Percentiles rank a stretch among this genome's conserved stretches.
Evolutionary conservation across 345 rosid genomes (phyloP).

Genomic region (Pugionium cornutum): DNA sequence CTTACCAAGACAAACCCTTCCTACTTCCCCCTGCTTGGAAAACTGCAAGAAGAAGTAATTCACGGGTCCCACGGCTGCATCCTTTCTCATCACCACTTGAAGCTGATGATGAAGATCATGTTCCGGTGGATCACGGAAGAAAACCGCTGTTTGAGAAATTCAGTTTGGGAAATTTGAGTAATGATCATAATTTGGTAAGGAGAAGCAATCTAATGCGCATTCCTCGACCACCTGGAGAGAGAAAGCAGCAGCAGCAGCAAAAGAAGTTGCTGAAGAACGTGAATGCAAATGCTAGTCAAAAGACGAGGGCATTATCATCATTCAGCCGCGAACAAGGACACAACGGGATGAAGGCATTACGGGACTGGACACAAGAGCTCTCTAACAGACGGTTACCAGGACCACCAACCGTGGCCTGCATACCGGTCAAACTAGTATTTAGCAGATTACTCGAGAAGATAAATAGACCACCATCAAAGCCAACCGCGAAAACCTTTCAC

Average conservation of each 20-base stretch:
- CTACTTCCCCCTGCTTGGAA: constrained; percentile 78
- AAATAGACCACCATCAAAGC: constrained; percentile 85
- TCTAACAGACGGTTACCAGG: constrained; percentile 62
- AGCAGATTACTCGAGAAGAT: constrained; percentile 99
- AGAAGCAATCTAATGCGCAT: constrained; percentile 46
- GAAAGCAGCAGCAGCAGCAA: constrained; percentile 48
- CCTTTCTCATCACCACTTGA: constrained; percentile 49
- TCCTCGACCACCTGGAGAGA: constrained; percentile 49
- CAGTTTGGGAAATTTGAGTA: constrained; percentile 41
- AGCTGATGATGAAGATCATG: constrained; percentile 45
- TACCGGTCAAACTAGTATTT: constrained; percentile 92
- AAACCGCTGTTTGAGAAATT: constrained; percentile 43
- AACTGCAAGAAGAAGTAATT: constrained; percentile 87
- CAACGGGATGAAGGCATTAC: constrained; percentile 39
- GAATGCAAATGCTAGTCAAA: constrained; percentile 63
- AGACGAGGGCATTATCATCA: constrained; percentile 83
- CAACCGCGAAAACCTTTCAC: constrained; percentile 48
- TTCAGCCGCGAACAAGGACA: constrained; percentile 59
- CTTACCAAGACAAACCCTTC: constrained; percentile 51
- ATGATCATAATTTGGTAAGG: constrained; percentile 47
- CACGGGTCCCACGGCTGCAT: constrained; percentile 73
- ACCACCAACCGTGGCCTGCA: constrained; percentile 91
- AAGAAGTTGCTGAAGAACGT: constrained; percentile 58
- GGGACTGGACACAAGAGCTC: constrained; percentile 53
- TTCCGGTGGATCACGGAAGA: constrained; percentile 48